A percentile compares a stretch with the other conserved stretches of the same genome.
phyloP scores from a whole-genome alignment of 23 red algal species.

The Gracilaria caudata region DNA sequence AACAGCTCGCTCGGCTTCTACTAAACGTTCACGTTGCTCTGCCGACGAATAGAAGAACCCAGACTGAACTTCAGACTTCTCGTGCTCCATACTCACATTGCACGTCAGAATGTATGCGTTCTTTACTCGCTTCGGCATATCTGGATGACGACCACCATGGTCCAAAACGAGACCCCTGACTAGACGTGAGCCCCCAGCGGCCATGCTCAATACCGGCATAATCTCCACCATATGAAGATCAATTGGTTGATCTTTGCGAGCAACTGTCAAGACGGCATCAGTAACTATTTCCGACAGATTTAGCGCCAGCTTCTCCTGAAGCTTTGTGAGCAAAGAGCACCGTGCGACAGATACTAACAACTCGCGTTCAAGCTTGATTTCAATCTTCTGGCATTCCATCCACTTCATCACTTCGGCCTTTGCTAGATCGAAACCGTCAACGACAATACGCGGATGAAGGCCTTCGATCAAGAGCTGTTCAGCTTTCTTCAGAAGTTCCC shows the following conservation, averaged over 20 bases:
- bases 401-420: slow-evolving; percentile 78
- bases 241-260: slow-evolving; percentile 75
- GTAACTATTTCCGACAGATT: slow-evolving; percentile 87
- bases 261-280: slow-evolving; percentile 91
- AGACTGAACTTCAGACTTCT: slow-evolving; percentile 90
- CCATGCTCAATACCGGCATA: slow-evolving; percentile 84
- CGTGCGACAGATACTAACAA: slow-evolving; percentile 80
- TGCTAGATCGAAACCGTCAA: slow-evolving; percentile 94
- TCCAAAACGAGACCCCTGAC: slow-evolving; percentile 93
- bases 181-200: slow-evolving; percentile 75
- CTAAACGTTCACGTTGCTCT: slow-evolving; percentile 87
- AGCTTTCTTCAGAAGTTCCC: slow-evolving; percentile 94
- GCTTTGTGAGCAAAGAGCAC: slow-evolving; percentile 88
- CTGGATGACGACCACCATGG: slow-evolving; percentile 96
- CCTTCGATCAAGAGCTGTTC: slow-evolving; percentile 95
- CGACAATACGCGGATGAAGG: slow-evolving; percentile 88
- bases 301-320: slow-evolving; percentile 64
- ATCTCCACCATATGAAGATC: slow-evolving; percentile 99
- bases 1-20: slow-evolving; percentile 86
- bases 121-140: slow-evolving; percentile 98
- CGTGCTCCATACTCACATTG: slow-evolving; percentile 97
- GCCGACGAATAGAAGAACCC: slow-evolving; percentile 97
- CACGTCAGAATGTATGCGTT: slow-evolving; percentile 97
- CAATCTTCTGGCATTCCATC: slow-evolving; percentile 84
- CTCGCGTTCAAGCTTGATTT: slow-evolving; percentile 78